phyloP scores from a whole-genome alignment of 129 eudicot genomes.

The Flaveria brownii region DNA sequence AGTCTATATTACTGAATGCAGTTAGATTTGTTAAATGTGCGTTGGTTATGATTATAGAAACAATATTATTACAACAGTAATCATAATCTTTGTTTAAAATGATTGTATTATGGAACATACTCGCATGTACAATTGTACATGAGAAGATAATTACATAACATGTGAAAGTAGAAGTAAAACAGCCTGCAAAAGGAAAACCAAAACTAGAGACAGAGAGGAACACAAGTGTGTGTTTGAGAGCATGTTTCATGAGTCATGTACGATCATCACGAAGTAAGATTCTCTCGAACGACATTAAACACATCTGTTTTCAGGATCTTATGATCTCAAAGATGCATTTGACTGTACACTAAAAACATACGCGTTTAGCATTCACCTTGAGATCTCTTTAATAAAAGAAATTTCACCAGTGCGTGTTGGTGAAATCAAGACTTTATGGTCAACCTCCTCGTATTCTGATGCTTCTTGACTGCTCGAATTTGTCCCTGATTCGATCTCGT shows the following conservation, averaged over 20 bases:
- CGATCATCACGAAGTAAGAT: background rate
- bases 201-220: background rate
- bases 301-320: slow-evolving; percentile 8
- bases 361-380: slow-evolving; percentile 27
- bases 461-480: slow-evolving; percentile 36
- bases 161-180: slow-evolving; percentile 13
- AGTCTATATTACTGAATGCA: no score
- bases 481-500: slow-evolving; percentile 47
- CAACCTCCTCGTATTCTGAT: slow-evolving; percentile 53
- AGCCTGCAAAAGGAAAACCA: slow-evolving; percentile 3
- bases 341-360: slow-evolving; percentile 8
- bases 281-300: background rate
- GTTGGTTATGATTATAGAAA: no score
- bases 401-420: slow-evolving; percentile 48
- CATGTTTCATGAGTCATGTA: slow-evolving; percentile 23
- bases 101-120: slow-evolving; percentile 22
- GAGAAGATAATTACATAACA: slow-evolving; percentile 1
- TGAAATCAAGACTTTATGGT: slow-evolving; percentile 51
- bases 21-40: no score
- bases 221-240: slow-evolving; percentile 10
- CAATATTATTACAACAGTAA: no score
- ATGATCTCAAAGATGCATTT: background rate
- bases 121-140: background rate
- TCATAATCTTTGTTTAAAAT: background rate
- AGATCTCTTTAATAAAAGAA: slow-evolving; percentile 57